Evolutionary conservation across 2,329 filamentous ascomycete genomes (phyloP), one percentile per base, ranked within the genome.

Genomic region (Setomelanomma holmii): DNA sequence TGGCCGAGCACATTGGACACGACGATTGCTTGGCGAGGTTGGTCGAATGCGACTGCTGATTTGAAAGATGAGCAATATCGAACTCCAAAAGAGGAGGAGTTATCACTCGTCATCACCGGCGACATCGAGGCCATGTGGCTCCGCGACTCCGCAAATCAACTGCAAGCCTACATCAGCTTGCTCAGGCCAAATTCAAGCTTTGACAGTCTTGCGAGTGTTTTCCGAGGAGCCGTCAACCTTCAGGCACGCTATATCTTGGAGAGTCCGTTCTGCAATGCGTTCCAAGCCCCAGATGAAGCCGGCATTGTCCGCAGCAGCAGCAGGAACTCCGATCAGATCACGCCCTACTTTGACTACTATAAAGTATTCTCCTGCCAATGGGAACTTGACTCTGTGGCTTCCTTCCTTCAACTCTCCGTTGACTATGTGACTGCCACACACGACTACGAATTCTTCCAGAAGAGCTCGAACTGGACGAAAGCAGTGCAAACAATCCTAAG

Each of bases 1-100:
- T 91, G 85, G 73, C 88, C 89, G 0, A 91, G 89, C 71, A 90
- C 89, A 0, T 76, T 92, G n/a, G 89, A 91, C 66, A 91, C 88
- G 0, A 89, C 88, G 0, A 82, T 91, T 41, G 81, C 80, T 50
- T 91, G 87, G 88, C 84, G 81, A 45, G 89, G 89, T 1, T 75
- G 77, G 45, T 79, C 78, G 6, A 80, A 84, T 51, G 77, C 82
- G 53, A 74, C 80, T 0, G 39, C 36, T 12, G 46, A 41, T 5
- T 12, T 12, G 1, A 14, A 48, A 42, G 55, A 52, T 36, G 36
- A 49, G 34, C 21, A 12, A 19, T 8, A 4, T 50, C 5, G 45
- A 49, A 12, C 40, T 33, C 2, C 40, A 35, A 12, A 27, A 24
- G 54, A 56, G 3, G 57, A 62, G 68, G 88, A 90, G 72, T 73